A percentile compares a stretch with the other conserved stretches of the same genome.
Conservation (phyloP, 805 yeast genomes). For the Saturnispora sanitii region DNA sequence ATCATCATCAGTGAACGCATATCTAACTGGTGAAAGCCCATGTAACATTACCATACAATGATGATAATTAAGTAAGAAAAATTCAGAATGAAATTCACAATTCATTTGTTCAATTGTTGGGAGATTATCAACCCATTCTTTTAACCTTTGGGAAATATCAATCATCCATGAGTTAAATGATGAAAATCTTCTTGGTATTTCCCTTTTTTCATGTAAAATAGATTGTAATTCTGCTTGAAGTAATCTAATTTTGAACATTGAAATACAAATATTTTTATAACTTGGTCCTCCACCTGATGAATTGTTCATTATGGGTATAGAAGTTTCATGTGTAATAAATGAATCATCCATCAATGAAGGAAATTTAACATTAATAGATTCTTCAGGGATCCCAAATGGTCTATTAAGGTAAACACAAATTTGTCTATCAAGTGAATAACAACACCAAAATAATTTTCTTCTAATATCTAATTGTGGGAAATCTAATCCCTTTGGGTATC, state of each 20-base stretch:
- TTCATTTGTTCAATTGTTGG: slow-evolving; percentile 58
- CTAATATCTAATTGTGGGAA: slow-evolving; percentile 58
- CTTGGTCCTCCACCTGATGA: slow-evolving; percentile 31
- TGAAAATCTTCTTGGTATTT: slow-evolving; percentile 54
- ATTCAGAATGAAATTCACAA: slow-evolving; percentile 62
- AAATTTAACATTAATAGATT: slow-evolving; percentile 56
- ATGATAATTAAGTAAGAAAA: slow-evolving; percentile 65
- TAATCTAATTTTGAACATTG: slow-evolving; percentile 59
- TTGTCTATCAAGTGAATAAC: slow-evolving; percentile 78
- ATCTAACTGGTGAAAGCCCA: slow-evolving; percentile 68
- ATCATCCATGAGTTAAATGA: slow-evolving; percentile 54
- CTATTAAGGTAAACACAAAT: slow-evolving; percentile 79
- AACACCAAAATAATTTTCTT: slow-evolving; percentile 79
- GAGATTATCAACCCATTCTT: slow-evolving; percentile 49
- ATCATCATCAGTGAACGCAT: slow-evolving; percentile 43
- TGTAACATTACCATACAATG: slow-evolving; percentile 64
- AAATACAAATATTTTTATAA: slow-evolving; percentile 56
- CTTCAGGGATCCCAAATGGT: slow-evolving; percentile 85
- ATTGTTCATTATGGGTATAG: slow-evolving; percentile 31
- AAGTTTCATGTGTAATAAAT: slow-evolving; percentile 32
- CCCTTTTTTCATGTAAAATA: slow-evolving; percentile 60
- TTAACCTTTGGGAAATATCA: slow-evolving; percentile 41
- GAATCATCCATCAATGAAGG: slow-evolving; percentile 74
- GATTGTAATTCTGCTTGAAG: slow-evolving; percentile 72
- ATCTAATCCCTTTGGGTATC: slow-evolving; percentile 28